phyloP scores from a whole-genome alignment of 2,329 filamentous ascomycete genomes.

The Venturia carpophila region DNA sequence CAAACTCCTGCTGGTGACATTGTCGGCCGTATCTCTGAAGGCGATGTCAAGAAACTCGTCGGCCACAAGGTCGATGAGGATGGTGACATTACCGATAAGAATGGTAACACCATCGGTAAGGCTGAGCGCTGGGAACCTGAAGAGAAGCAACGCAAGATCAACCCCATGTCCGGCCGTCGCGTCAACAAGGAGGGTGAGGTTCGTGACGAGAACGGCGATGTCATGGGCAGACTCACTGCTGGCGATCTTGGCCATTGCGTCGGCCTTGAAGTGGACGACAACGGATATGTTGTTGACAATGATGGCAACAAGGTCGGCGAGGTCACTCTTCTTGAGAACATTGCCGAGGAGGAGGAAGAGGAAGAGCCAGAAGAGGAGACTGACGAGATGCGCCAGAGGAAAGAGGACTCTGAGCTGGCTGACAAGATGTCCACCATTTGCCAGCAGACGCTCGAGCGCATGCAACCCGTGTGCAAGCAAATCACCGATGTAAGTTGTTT shows the following conservation, averaged over 20 bases:
- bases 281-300: slow-evolving; percentile 45
- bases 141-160: slow-evolving; percentile 48
- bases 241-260: slow-evolving; percentile 46
- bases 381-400: slow-evolving; percentile 36
- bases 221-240: slow-evolving; percentile 43
- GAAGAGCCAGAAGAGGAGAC: slow-evolving; percentile 48
- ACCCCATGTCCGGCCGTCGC: slow-evolving; percentile 50
- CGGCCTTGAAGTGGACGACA: slow-evolving; percentile 46
- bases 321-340: slow-evolving; percentile 54
- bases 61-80: slow-evolving; percentile 45
- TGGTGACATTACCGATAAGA: slow-evolving; percentile 47
- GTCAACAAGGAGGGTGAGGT: slow-evolving; percentile 49
- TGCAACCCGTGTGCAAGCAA: slow-evolving; percentile 77
- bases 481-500: slow-evolving; percentile 61
- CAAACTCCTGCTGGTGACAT: slow-evolving; percentile 39
- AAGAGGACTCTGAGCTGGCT: slow-evolving; percentile 68
- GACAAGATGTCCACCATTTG: slow-evolving; percentile 66
- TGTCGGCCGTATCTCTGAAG: slow-evolving; percentile 43
- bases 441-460: slow-evolving; percentile 70
- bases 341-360: slow-evolving; percentile 49
- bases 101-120: slow-evolving; percentile 46
- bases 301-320: slow-evolving; percentile 57
- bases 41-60: slow-evolving; percentile 44
- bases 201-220: slow-evolving; percentile 43
- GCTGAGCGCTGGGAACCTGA: slow-evolving; percentile 47